Percentiles rank a stretch among this genome's conserved stretches.
These are phyloP conservation scores for Fagopyrum esculentum DNA, from an alignment of 148 eudicot species.

Conservation along the genomic window DNA sequence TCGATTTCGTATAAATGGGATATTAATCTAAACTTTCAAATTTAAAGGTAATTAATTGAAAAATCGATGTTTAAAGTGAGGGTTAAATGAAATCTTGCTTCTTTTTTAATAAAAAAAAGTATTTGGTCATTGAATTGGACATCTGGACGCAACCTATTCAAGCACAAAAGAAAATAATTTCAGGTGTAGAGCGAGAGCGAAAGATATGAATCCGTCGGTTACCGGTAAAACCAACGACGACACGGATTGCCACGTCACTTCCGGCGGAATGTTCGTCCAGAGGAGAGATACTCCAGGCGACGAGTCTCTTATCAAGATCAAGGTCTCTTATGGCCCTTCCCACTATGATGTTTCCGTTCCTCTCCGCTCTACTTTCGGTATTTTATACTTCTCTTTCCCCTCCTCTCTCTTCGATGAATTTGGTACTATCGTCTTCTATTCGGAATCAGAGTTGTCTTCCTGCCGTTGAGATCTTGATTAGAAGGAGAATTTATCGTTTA, in stretches of 20 bases:
- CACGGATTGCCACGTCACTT: conserved; percentile 39
- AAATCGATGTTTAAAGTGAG: too few species aligned
- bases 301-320: conserved; percentile 29
- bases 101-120: too few species aligned
- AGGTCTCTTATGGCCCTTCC: conserved; percentile 49
- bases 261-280: conserved; percentile 51
- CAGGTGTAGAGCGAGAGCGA: background rate
- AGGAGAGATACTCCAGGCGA: conserved; percentile 22
- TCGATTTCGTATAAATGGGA: too few species aligned
- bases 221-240: conserved; percentile 7
- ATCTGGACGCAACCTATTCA: background rate
- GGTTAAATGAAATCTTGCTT: too few species aligned
- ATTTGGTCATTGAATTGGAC: too few species aligned
- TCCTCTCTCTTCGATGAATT: background rate
- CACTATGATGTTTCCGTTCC: conserved; percentile 36
- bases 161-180: background rate
- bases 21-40: too few species aligned
- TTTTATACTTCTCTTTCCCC: background rate
- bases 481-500: background rate
- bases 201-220: background rate
- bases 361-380: conserved; percentile 59
- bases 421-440: background rate
- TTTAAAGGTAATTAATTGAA: too few species aligned
- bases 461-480: background rate
- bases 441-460: background rate